Percentiles rank a stretch among this genome's conserved stretches.
Evolutionary conservation across 768 basidiomycete species (phyloP).

Genomic region (Tubosaeta sp.): DNA sequence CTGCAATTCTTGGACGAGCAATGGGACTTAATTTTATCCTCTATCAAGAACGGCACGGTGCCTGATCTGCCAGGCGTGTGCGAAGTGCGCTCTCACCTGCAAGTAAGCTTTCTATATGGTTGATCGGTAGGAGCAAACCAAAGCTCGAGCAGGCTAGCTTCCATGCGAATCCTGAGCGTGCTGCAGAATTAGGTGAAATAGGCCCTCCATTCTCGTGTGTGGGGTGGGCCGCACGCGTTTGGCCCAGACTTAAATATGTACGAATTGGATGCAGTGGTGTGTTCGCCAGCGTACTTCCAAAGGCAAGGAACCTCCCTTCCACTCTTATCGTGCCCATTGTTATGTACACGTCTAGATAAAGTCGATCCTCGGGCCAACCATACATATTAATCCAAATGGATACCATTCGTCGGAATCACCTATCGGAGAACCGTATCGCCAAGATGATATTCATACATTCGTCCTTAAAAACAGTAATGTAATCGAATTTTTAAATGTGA

Average conservation of each 20-base stretch:
- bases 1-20: no score
- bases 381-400: background rate
- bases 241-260: background rate
- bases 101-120: no score
- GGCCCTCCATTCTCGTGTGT: constrained; percentile 1
- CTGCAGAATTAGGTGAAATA: constrained; percentile 6
- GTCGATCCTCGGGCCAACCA: constrained; percentile 2
- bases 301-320: background rate
- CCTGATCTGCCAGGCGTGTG: constrained; percentile 7
- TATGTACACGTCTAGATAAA: background rate
- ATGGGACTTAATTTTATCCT: constrained; percentile 3
- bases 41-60: constrained; percentile 4
- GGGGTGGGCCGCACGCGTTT: constrained; percentile 8
- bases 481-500: no score
- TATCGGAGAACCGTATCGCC: background rate
- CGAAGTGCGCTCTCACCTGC: no score
- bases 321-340: background rate
- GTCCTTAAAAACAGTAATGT: background rate
- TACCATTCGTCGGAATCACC: background rate
- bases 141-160: no score
- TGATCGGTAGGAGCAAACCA: no score
- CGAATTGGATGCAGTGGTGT: background rate
- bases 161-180: background rate
- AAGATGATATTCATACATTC: background rate
- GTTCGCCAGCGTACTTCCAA: background rate